phyloP scores from a whole-genome alignment of 2,329 filamentous ascomycete genomes.

The Penicillium sp. region DNA sequence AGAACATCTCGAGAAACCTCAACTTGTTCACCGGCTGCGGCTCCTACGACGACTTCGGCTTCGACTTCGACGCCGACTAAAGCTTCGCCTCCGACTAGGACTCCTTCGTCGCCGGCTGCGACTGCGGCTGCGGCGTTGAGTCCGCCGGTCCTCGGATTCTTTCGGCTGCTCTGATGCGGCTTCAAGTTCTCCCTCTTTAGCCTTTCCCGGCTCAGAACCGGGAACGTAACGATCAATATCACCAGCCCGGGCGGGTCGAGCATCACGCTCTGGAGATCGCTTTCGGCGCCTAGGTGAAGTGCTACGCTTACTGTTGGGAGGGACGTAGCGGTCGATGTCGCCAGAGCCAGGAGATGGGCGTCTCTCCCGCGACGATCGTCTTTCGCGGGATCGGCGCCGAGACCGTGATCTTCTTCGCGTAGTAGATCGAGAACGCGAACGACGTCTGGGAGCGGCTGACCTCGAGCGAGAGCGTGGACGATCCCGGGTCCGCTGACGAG shows the following conservation, averaged over 20 bases:
- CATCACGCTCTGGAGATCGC: conserved; percentile 34
- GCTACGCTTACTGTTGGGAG: conserved; percentile 39
- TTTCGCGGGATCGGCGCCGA: conserved; percentile 28
- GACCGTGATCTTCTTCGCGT: conserved; percentile 31
- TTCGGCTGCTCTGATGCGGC: conserved; percentile 12
- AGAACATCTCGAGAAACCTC: background rate
- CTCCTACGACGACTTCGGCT: conserved; percentile 13
- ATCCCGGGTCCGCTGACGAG: conserved; percentile 12
- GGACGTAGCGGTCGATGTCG: conserved; percentile 45
- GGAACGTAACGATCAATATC: conserved; percentile 47
- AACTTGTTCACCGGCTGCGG: conserved; percentile 22
- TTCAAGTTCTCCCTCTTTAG: conserved; percentile 8
- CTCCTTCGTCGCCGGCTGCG: conserved; percentile 20
- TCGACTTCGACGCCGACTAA: conserved; percentile 18
- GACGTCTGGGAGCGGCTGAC: conserved; percentile 19
- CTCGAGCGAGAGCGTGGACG: conserved; percentile 17
- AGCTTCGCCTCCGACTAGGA: conserved; percentile 18
- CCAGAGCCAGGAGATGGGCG: conserved; percentile 31
- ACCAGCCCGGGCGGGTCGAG: conserved; percentile 29
- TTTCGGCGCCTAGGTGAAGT: conserved; percentile 39
- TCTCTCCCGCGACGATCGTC: conserved; percentile 25
- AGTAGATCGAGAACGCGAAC: conserved; percentile 19
- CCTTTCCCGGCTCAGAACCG: conserved; percentile 26
- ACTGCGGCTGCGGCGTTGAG: conserved; percentile 20
- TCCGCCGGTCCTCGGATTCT: conserved; percentile 22